Conservation (phyloP, 2,329 filamentous ascomycete genomes). For the Dothideomycetidae sp. region DNA sequence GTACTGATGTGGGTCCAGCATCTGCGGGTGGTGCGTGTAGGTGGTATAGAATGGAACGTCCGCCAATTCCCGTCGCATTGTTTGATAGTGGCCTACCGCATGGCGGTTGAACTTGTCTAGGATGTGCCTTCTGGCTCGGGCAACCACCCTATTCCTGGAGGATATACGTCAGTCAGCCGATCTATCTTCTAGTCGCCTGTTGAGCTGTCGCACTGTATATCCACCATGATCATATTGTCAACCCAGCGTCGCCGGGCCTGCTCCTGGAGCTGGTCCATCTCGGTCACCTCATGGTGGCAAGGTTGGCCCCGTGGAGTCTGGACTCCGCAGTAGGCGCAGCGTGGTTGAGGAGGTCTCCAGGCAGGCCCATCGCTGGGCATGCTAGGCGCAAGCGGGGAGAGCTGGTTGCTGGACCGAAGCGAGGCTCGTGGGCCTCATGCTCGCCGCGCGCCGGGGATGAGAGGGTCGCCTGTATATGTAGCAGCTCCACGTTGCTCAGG, state of each 20-base stretch:
- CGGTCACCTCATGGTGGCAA: neutral
- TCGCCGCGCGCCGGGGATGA: too few species aligned
- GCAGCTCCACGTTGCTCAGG: neutral
- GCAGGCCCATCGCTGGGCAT: neutral
- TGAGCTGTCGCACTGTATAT: neutral
- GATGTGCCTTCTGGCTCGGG: neutral
- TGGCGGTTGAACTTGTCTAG: neutral
- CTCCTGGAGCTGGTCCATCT: neutral
- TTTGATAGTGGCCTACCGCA: neutral
- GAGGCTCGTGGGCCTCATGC: neutral
- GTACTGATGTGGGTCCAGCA: neutral
- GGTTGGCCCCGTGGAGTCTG: neutral
- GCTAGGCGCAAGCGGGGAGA: neutral
- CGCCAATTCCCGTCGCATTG: neutral
- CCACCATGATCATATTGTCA: neutral
- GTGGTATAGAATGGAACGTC: neutral
- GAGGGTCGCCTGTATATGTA: too few species aligned
- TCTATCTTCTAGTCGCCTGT: too few species aligned
- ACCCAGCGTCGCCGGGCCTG: neutral
- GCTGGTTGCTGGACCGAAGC: neutral
- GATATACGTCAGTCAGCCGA: neutral
- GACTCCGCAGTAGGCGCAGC: neutral
- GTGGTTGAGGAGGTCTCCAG: neutral
- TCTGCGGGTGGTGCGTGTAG: neutral
- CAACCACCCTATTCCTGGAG: neutral